These are phyloP conservation scores for Lepidopterella palustris DNA, from an alignment of 495 filamentous ascomycete species.

Conservation along the genomic window DNA sequence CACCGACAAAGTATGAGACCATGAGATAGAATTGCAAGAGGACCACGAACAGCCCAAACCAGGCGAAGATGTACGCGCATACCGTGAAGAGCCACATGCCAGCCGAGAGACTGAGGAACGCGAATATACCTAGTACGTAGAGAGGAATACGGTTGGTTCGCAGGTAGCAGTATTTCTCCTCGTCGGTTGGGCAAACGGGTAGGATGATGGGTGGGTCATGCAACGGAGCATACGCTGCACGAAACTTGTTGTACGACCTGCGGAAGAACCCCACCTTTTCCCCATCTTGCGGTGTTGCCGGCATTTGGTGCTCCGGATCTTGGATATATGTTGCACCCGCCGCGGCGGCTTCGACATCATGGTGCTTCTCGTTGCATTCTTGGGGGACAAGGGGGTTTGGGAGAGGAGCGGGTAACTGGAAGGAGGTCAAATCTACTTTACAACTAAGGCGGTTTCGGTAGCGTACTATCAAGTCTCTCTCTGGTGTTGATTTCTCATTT, in stretches of 20 bases:
- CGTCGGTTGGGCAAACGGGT: conserved; percentile 26
- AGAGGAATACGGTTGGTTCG: conserved; percentile 26
- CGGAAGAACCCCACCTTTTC: conserved; percentile 1
- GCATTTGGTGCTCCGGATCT: background rate
- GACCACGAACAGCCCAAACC: conserved; percentile 24
- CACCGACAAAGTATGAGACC: conserved; percentile 26
- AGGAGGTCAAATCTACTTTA: background rate
- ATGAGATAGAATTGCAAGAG: conserved; percentile 29
- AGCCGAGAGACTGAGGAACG: conserved; percentile 27
- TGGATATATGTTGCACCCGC: background rate
- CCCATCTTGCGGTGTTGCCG: background rate
- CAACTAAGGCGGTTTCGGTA: background rate
- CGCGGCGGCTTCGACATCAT: background rate
- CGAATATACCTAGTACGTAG: conserved; percentile 22
- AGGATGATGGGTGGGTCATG: conserved; percentile 13
- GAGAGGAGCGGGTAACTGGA: background rate
- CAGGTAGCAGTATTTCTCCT: conserved; percentile 30
- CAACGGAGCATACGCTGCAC: background rate
- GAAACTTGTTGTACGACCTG: background rate
- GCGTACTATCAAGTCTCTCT: background rate
- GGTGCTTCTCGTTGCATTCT: background rate
- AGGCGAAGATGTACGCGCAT: conserved; percentile 20
- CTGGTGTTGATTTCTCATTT: background rate
- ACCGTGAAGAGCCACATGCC: conserved; percentile 30
- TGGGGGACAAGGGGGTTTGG: background rate